Percentiles rank a stretch among this genome's conserved stretches.
phyloP scores from a whole-genome alignment of 768 basidiomycete genomes.

The Tulasnella sp. region DNA sequence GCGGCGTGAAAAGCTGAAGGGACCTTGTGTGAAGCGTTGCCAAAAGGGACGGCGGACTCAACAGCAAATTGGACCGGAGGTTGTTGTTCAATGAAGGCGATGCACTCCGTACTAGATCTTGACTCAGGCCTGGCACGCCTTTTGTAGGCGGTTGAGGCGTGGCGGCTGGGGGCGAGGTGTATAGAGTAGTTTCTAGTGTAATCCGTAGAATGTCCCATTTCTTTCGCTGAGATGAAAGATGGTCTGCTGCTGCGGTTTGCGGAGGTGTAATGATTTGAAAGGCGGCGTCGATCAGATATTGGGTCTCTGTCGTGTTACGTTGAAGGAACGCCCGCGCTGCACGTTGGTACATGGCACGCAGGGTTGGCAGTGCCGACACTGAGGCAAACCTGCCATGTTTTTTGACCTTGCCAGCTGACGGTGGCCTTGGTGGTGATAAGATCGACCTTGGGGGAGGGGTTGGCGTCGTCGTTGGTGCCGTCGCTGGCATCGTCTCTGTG shows the following conservation, averaged over 20 bases:
- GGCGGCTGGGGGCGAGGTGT: conserved; percentile 39
- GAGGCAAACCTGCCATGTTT: conserved; percentile 6
- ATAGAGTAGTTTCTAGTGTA: conserved; percentile 73
- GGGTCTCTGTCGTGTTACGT: conserved; percentile 63
- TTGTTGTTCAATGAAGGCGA: conserved; percentile 40
- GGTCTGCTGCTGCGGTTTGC: conserved; percentile 44
- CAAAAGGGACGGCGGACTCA: conserved; percentile 59
- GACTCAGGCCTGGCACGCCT: not conserved
- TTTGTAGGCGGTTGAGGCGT: conserved; percentile 1
- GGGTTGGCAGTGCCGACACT: conserved; percentile 38
- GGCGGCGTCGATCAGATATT: conserved; percentile 63
- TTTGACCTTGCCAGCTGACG: conserved; percentile 1
- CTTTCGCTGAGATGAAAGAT: conserved; percentile 50
- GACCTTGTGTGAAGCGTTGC: conserved; percentile 60
- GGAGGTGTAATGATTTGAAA: conserved; percentile 53
- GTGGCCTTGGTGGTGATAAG: not conserved
- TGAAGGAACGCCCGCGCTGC: conserved; percentile 76
- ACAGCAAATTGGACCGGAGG: conserved; percentile 44
- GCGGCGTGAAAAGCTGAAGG: conserved; percentile 62
- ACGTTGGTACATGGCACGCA: conserved; percentile 70
- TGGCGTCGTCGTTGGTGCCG: conserved; percentile 3
- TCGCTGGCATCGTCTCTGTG: not conserved
- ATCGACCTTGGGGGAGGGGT: not conserved
- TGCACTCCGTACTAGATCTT: not conserved
- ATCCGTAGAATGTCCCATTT: conserved; percentile 89